Base-by-base conservation (phyloP, 192 early-diverging fungal genomes). In the Podila verticillata region DNA sequence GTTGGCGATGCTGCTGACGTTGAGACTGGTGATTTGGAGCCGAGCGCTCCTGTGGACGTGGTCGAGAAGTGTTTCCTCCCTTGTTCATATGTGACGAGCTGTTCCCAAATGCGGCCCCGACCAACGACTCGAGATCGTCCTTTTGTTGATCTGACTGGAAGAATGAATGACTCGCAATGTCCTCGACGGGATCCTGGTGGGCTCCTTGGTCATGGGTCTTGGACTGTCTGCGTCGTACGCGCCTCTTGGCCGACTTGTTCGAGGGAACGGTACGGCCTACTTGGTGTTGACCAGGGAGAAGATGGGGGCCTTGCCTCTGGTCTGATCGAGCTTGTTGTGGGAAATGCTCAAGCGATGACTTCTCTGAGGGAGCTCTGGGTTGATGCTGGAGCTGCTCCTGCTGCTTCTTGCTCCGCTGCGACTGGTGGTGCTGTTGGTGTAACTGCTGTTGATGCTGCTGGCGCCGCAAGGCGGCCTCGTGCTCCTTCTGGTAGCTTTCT, bases 381-480 rank as follows among this genome's bases (percentile, higher is more conserved):
- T 4, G 36, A 1, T 31, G 26, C 15, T 60, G 58, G 1, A 57
- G 63, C 47, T 60, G 49, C n/a, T 64, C 62, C 22, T 65, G 48
- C 22, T 56, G 48, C 4, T 57, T 24, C 22, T 58, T 28, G 58
- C 58, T 60, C 17, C 30, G 19, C 20, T 32, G 28, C 3, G 58
- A 49, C 28, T 22, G 35, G 15, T 56, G 15, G 13, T 63, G 60
- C 28, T 68, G 73, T 15, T 54, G 66, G 36, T 71, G 30, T n/a
- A 48, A 13, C 12, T 64, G 24, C 15, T 73, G 63, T 36, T 65
- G 69, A 28, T 51, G 44, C 20, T 60, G 58, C 30, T 60, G 58
- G 22, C 30, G 58, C 6, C 58, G 58, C 19, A 31, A 19, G 10
- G 58, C 28, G 26, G 58, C 51, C 24, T 54, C 51, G 51, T 26